Conservation (phyloP, 2,329 filamentous ascomycete genomes). For the Lachnellula suecica region DNA sequence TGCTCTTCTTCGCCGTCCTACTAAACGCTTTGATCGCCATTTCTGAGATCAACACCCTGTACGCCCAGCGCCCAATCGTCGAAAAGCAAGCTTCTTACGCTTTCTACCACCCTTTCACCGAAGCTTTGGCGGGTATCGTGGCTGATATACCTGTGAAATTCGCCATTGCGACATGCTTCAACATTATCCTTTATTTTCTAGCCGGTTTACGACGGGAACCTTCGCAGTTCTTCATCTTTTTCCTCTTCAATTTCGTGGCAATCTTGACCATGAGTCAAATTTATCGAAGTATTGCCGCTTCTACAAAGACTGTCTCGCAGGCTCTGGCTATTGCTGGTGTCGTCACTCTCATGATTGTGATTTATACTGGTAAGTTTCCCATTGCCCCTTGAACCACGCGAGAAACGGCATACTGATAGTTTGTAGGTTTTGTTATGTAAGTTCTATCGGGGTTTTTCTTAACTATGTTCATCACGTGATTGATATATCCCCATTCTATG, state of each 20-base stretch:
- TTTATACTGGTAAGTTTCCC: too few species aligned
- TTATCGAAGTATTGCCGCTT: conserved; percentile 70
- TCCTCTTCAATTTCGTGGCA: conserved; percentile 34
- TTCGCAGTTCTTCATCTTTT: conserved; percentile 82
- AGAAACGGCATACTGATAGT: too few species aligned
- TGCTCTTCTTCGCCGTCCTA: conserved; percentile 68
- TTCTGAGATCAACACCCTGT: conserved; percentile 69
- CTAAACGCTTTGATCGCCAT: conserved; percentile 66
- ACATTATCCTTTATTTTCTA: conserved; percentile 83
- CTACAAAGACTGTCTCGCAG: conserved; percentile 67
- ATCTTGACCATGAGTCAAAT: conserved; percentile 68
- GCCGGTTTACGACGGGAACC: conserved; percentile 66
- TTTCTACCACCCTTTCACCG: conserved; percentile 85
- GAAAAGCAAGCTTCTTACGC: conserved; percentile 89
- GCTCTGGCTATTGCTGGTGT: conserved; percentile 63
- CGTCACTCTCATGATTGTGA: conserved; percentile 36
- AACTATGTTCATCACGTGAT: too few species aligned
- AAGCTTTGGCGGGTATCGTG: conserved; percentile 84
- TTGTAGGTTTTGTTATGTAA: conserved; percentile 55
- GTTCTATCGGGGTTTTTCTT: too few species aligned
- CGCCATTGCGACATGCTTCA: conserved; percentile 71
- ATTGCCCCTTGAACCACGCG: too few species aligned
- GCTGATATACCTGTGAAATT: conserved; percentile 85
- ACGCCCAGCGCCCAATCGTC: conserved; percentile 85
- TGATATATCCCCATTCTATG: too few species aligned